Evolutionary conservation across 805 yeast species (phyloP).

Genomic region (Nakazawaea wickerhamii): DNA sequence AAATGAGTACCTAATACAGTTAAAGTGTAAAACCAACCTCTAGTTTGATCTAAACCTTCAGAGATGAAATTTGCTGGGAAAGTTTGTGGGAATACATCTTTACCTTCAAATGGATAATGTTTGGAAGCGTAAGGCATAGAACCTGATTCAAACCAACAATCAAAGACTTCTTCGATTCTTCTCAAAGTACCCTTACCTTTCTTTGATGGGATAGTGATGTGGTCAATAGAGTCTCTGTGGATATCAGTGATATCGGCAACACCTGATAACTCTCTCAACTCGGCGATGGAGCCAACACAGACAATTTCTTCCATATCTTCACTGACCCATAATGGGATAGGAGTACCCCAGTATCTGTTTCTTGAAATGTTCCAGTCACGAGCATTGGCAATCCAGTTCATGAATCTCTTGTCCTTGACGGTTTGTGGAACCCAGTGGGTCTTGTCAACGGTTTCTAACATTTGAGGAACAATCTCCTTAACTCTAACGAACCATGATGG

Average conservation of each 20-base stretch:
- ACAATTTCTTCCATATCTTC: constrained; percentile 91
- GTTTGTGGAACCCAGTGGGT: constrained; percentile 93
- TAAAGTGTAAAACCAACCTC: constrained; percentile 99
- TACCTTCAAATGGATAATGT: constrained; percentile 92
- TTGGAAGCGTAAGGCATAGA: constrained; percentile 97
- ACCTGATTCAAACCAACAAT: constrained; percentile 99
- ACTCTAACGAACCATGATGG: constrained; percentile 99
- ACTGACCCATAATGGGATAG: constrained; percentile 95
- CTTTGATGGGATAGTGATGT: constrained; percentile 88
- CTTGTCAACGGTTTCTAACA: constrained; percentile 77
- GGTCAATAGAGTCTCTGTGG: constrained; percentile 91
- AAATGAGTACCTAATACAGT: constrained; percentile 93
- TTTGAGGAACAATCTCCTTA: constrained; percentile 79
- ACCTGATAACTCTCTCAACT: constrained; percentile 82
- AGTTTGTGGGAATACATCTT: constrained; percentile 59
- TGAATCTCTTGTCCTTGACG: constrained; percentile 91
- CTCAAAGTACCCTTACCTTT: constrained; percentile 81
- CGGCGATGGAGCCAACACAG: constrained; percentile 87
- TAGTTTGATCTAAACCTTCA: constrained; percentile 98
- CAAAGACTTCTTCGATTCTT: constrained; percentile 96
- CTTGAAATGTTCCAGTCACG: constrained; percentile 99
- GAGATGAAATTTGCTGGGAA: constrained; percentile 98
- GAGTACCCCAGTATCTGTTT: constrained; percentile 99
- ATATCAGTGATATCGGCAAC: constrained; percentile 75
- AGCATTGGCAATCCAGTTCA: constrained; percentile 98